phyloP scores from a whole-genome alignment of 2,329 filamentous ascomycete genomes.

The Phyllosticta ampelicida region DNA sequence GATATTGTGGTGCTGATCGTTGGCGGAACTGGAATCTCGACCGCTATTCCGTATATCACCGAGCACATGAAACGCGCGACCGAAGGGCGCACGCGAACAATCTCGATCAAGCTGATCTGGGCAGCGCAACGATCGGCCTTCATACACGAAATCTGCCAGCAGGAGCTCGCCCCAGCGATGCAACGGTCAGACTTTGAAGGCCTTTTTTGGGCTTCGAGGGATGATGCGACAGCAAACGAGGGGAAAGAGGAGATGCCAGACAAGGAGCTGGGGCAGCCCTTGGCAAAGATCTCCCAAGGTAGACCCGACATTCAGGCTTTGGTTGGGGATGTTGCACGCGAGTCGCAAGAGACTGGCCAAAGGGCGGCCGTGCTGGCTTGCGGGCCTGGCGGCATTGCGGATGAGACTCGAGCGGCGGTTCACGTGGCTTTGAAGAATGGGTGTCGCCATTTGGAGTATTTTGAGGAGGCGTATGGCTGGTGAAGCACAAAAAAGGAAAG shows the following conservation, averaged over 20 bases:
- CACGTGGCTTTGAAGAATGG: conserved; percentile 26
- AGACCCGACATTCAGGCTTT: conserved; percentile 29
- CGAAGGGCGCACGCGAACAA: conserved; percentile 14
- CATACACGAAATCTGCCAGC: conserved; percentile 15
- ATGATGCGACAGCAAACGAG: background rate
- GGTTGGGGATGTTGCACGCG: conserved; percentile 24
- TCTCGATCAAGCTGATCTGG: conserved; percentile 23
- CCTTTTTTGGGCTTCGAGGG: conserved; percentile 8
- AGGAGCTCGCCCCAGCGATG: conserved; percentile 16
- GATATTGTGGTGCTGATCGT: conserved; percentile 27
- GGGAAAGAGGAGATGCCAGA: background rate
- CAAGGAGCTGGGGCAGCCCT: conserved; percentile 13
- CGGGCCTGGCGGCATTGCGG: conserved; percentile 36
- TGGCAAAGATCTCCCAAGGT: conserved; percentile 21
- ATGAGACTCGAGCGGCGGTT: conserved; percentile 33
- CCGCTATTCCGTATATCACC: conserved; percentile 22
- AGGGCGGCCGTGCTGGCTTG: conserved; percentile 33
- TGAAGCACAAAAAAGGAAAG: conserved; percentile 11
- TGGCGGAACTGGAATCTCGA: conserved; percentile 26
- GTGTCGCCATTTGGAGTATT: conserved; percentile 29
- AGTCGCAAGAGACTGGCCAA: conserved; percentile 18
- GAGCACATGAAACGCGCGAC: conserved; percentile 4
- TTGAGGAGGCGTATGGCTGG: conserved; percentile 41
- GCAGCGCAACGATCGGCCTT: conserved; percentile 24
- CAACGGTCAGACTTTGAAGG: conserved; percentile 19